Conservation (phyloP, 2,329 filamentous ascomycete species). For the Onygena corvina region DNA sequence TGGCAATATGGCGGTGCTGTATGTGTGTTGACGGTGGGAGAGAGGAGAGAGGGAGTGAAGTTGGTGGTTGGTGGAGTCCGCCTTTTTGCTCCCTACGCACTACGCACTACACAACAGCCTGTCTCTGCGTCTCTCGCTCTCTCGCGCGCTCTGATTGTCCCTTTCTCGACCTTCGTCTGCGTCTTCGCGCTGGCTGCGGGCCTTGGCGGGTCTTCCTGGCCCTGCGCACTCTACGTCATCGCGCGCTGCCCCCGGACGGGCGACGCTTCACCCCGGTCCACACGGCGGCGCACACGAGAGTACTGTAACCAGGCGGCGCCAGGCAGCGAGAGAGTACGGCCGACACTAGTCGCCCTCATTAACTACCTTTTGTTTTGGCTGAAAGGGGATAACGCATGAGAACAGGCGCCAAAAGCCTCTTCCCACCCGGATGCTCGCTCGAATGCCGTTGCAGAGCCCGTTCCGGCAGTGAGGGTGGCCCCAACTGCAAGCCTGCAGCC, state of each 20-base stretch:
- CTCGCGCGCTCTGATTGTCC: neutral
- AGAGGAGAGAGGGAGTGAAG: neutral
- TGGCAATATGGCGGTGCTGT: neutral
- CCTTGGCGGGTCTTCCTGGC: constrained; percentile 1
- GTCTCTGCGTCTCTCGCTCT: too few relatives aligned
- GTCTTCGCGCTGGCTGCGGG: neutral
- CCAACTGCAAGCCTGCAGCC: neutral
- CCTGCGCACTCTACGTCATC: neutral
- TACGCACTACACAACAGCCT: too few relatives aligned
- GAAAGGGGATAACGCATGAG: too few relatives aligned
- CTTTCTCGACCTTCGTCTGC: constrained; percentile 1
- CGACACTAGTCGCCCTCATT: too few relatives aligned
- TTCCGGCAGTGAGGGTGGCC: constrained; percentile 4
- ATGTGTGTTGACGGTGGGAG: neutral
- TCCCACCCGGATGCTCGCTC: too few relatives aligned
- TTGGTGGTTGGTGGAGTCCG: neutral
- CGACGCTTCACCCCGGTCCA: neutral
- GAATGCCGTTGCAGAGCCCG: neutral
- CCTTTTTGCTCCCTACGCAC: too few relatives aligned
- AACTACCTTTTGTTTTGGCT: constrained; percentile 2
- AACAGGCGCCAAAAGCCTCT: neutral
- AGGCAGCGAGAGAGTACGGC: too few relatives aligned
- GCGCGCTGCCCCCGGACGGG: constrained; percentile 2
- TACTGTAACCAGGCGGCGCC: too few relatives aligned
- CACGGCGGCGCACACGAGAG: neutral